Base-by-base conservation (phyloP, 208 protist species). In the Leishmania gerbilli region DNA sequence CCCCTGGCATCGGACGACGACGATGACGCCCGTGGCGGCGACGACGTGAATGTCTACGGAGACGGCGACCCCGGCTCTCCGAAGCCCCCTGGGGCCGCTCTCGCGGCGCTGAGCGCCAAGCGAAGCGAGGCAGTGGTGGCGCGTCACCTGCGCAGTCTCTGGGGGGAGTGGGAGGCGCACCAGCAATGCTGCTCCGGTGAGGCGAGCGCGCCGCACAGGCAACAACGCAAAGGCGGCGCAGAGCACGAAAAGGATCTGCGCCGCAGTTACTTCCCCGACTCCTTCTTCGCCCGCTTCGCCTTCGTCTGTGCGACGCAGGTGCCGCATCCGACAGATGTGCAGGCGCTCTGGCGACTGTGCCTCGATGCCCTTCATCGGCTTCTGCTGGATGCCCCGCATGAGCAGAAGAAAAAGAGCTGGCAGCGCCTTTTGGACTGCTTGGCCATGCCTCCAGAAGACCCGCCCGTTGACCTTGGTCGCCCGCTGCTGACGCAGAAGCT, bases 401-500 rank as follows among this genome's bases (percentile, higher is more conserved):
- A 21, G 77, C 49, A 82, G 55, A 8, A 51, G 11, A 34, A 31
- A 34, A 15, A 74, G 21, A 79, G 51, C 45, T 88, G 81, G 80
- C 67, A 85, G 64, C 74, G 60, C 6, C 58, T 90, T 65, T 79
- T 93, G 65, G 82, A 89, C 69, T 89, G 75, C 80, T 79, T 91
- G 62, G 83, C 83, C 76, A 55, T 92, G 40, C 91, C 89, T 3
- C 72, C n/a, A 24, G 56, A 42, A 21, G 81, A 84, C 45, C 79
- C 79, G 1, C 82, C 84, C 1, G 82, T 93, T 27, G 89, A 95
- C 77, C 62, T 95, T 3, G 74, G 56, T 5, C 79, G 81, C 42
- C 80, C 89, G 7, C 83, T 97, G 9, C 40, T 97, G 11, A 83
- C 89, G n/a, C 94, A 97, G 84, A 97, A 97, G 79, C 74, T 97